Percentiles rank a stretch among this genome's conserved stretches.
These are phyloP conservation scores for Gnomoniopsis smithogilvyi DNA, from an alignment of 2,329 filamentous ascomycete genomes.

Conservation along the genomic window DNA sequence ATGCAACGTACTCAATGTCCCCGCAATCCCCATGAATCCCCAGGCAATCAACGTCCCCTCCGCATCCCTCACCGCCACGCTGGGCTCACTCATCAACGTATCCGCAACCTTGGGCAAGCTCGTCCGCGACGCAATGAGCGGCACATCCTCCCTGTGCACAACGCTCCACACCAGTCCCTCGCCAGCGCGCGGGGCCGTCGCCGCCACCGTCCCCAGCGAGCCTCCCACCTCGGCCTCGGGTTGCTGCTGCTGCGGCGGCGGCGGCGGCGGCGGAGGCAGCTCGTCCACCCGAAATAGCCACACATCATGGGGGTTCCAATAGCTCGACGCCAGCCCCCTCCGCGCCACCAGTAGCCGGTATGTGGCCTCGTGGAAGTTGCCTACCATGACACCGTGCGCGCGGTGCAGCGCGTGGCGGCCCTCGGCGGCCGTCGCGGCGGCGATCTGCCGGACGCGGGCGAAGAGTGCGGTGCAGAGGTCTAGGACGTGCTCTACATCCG, in stretches of 20 bases:
- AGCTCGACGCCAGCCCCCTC: conserved; percentile 25
- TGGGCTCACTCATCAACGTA: conserved; percentile 43
- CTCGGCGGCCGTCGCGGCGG: conserved; percentile 20
- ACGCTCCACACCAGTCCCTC: conserved; percentile 53
- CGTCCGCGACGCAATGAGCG: conserved; percentile 51
- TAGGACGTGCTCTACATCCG: conserved; percentile 29
- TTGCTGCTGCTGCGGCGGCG: no score
- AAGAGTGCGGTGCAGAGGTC: conserved; percentile 28
- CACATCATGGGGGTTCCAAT: conserved; percentile 46
- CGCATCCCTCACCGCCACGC: conserved; percentile 40
- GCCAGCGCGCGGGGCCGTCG: conserved; percentile 8
- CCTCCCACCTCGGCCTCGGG: no score
- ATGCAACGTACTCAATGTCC: conserved; percentile 24
- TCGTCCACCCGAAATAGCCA: conserved; percentile 52
- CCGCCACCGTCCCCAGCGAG: no score
- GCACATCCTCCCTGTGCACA: conserved; percentile 50
- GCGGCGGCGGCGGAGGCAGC: conserved; percentile 33
- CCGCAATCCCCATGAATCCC: conserved; percentile 52
- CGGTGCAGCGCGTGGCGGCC: conserved; percentile 10
- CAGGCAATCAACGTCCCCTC: conserved; percentile 57
- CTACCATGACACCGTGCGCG: conserved; percentile 33
- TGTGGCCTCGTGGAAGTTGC: conserved; percentile 28
- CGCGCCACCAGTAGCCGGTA: conserved; percentile 22
- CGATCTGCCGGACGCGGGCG: conserved; percentile 25
- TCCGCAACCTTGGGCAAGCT: conserved; percentile 53